Base-by-base conservation (phyloP, 2,329 filamentous ascomycete genomes). In the Talaromyces sp. region DNA sequence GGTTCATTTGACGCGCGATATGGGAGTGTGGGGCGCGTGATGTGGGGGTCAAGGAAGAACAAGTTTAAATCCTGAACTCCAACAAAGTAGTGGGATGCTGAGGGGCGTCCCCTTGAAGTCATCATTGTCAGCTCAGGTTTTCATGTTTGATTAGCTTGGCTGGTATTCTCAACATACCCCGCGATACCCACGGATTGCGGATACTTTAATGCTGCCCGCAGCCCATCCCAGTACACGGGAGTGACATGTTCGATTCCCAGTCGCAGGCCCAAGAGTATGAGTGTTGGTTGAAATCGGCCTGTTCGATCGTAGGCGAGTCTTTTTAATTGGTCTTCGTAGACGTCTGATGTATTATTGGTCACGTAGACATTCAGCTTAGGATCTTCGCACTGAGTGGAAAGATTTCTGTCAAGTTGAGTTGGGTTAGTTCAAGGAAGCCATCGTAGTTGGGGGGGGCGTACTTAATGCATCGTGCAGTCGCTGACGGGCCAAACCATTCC, bases 401-500 rank as follows among this genome's bases (percentile, higher is more conserved):
- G 79, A 17, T 90, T 89, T 71, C 91, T 96, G 55, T 33, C 46
- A 46, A 32, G 22, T 24, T 48, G 43, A 6, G 16, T 52, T 13
- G 47, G 41, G 30, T 52, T 22, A 8, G 45, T 32, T 50, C 3
- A 16, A 20, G 4, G 14, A 16, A 30, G 13, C 14, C 16, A 24
- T 16, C 10, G 4, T 11, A 2, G 14, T 6, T 14, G 30, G 44
- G 54, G 11, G 75, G 54, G 11, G 75, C 88, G 71, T 77, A 95
- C 91, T 94, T 88, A 61, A 99, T 97, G 71, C 94, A 97, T 51
- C 88, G 86, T 42, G 94, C 92, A 9, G 94, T 95, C 6, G 94
- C 94, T 16, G 91, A 97, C n/a, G 94, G 94, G 0, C 94, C 94
- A 74, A 99, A 99, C 94, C 94, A 99, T 74, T 97, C 91, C 33